phyloP scores from a whole-genome alignment of 2,329 filamentous ascomycete genomes.

The Dendrostoma leiphaemia region DNA sequence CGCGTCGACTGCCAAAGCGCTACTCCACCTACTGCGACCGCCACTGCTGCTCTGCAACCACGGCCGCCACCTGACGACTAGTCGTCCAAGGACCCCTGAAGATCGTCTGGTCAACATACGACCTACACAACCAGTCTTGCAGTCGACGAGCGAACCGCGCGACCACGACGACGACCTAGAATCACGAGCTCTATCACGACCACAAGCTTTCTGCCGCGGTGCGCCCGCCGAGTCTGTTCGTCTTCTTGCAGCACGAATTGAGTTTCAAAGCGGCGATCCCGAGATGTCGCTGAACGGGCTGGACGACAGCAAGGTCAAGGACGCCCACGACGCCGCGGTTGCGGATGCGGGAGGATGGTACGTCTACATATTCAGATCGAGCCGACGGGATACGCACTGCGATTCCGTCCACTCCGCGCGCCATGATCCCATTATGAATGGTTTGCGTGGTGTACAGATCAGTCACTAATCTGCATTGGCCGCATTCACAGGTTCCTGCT shows the following conservation, averaged over 20 bases:
- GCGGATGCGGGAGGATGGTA: conserved; percentile 94
- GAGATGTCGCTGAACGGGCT: conserved; percentile 95
- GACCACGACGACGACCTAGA: conserved; percentile 1
- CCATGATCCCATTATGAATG: neutral
- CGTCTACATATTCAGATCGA: conserved; percentile 33
- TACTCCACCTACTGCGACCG: too few species aligned
- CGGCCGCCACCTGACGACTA: neutral
- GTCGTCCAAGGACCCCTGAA: conserved; percentile 12
- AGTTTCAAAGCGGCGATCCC: conserved; percentile 4
- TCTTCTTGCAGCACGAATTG: neutral
- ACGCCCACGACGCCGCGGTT: conserved; percentile 78
- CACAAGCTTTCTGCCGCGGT: neutral
- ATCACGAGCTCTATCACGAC: neutral
- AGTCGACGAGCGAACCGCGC: neutral
- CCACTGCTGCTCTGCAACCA: neutral
- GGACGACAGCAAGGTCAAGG: conserved; percentile 75
- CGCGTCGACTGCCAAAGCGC: conserved; percentile 10
- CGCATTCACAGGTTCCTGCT: conserved; percentile 75
- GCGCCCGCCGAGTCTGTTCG: neutral
- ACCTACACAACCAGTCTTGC: neutral
- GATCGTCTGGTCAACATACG: neutral
- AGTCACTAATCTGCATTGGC: conserved; percentile 6
- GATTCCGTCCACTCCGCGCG: too few species aligned
- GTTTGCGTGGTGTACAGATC: conserved; percentile 1
- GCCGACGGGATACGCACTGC: conserved; percentile 1